phyloP scores from a whole-genome alignment of 495 filamentous ascomycete genomes.

The Aspergillus funiculosus region DNA sequence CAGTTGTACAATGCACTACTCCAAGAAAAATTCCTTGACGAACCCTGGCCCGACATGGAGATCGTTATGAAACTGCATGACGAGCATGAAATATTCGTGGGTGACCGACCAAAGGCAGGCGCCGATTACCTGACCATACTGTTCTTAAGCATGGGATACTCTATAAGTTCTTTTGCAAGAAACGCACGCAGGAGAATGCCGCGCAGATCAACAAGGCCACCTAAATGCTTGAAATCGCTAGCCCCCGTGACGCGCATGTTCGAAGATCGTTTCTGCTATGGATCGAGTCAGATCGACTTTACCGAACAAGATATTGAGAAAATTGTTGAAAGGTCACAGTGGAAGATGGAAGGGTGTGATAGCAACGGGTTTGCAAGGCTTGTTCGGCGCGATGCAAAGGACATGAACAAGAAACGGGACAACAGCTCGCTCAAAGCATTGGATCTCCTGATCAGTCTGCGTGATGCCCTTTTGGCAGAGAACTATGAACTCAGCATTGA shows the following conservation, averaged over 20 bases:
- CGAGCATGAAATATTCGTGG: not conserved
- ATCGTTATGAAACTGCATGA: not conserved
- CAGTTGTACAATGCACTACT: not conserved
- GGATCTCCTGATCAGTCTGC: too few species aligned
- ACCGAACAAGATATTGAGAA: not conserved
- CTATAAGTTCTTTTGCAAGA: not conserved
- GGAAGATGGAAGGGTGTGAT: too few species aligned
- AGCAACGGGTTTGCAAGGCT: too few species aligned
- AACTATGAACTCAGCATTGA: too few species aligned
- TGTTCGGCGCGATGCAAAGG: too few species aligned
- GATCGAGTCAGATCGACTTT: not conserved
- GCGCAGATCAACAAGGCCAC: not conserved
- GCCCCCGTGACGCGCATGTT: not conserved
- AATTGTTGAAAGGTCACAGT: not conserved
- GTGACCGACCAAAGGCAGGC: not conserved
- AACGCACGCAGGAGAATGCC: not conserved
- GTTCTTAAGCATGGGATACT: too few species aligned
- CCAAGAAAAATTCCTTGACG: not conserved
- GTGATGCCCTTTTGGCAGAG: too few species aligned
- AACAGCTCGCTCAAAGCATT: too few species aligned
- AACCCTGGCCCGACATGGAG: not conserved
- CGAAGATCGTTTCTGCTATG: not conserved
- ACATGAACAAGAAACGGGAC: too few species aligned
- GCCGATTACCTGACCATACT: not conserved
- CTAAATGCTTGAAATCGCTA: not conserved